Evolutionary conservation across 1,139 yeast species (phyloP).

Genomic region (Arxiozyma slooffiae): DNA sequence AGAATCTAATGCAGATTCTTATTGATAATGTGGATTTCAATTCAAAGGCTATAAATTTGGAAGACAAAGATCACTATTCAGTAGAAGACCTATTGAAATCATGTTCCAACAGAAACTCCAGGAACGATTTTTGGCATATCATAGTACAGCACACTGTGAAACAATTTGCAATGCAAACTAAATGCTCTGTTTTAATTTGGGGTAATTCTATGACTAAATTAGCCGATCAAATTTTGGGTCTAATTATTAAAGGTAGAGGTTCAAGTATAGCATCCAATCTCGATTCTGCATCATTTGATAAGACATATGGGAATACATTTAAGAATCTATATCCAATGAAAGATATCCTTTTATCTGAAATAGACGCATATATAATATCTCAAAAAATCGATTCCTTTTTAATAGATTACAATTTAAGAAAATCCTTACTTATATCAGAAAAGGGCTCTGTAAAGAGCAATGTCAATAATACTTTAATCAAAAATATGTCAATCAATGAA

Average conservation of each 20-base stretch:
- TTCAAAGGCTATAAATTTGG: slow-evolving; percentile 8
- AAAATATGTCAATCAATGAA: slow-evolving; percentile 71
- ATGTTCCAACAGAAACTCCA: slow-evolving; percentile 45
- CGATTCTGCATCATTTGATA: slow-evolving; percentile 37
- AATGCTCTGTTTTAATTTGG: slow-evolving; percentile 50
- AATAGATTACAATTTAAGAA: slow-evolving; percentile 12
- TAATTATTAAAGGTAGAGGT: slow-evolving; percentile 89
- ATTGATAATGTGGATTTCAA: slow-evolving; percentile 13
- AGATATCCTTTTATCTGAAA: slow-evolving; percentile 61
- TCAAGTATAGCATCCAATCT: slow-evolving; percentile 47
- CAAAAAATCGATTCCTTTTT: slow-evolving; percentile 18
- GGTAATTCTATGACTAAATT: slow-evolving; percentile 77
- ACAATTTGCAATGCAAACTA: slow-evolving; percentile 38
- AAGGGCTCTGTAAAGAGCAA: slow-evolving; percentile 5
- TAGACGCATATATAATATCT: slow-evolving; percentile 39
- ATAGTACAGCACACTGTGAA: slow-evolving; percentile 43
- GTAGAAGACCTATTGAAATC: slow-evolving; percentile 15
- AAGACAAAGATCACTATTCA: slow-evolving; percentile 1
- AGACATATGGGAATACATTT: slow-evolving; percentile 29
- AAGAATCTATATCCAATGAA: slow-evolving; percentile 59
- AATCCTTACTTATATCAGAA: not conserved
- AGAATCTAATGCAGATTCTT: slow-evolving; percentile 10
- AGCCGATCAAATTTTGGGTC: slow-evolving; percentile 68
- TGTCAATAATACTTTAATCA: slow-evolving; percentile 33
- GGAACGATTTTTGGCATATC: slow-evolving; percentile 49